Conservation (phyloP, 1,139 yeast species). For the Geotrichum cucujoidarum region DNA sequence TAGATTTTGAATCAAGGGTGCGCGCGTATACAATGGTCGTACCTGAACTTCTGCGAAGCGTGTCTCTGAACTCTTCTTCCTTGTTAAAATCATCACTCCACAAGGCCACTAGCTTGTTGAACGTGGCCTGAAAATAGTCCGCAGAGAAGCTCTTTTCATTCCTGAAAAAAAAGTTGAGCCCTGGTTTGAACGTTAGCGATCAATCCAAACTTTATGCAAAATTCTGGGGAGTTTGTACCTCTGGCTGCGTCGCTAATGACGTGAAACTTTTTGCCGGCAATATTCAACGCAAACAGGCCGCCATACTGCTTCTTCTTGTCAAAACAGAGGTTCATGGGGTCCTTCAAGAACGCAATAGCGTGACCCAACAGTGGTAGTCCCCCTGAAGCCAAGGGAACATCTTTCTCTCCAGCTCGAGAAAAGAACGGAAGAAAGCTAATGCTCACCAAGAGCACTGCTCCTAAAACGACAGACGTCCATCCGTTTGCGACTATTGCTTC, state of each 20-base stretch:
- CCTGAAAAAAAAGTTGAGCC: slow-evolving; percentile 8
- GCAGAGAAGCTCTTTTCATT: slow-evolving; percentile 10
- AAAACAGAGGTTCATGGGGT: slow-evolving; percentile 10
- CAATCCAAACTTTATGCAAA: background rate
- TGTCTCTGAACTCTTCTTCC: slow-evolving; percentile 10
- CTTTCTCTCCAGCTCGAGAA: background rate
- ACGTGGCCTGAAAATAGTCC: slow-evolving; percentile 5
- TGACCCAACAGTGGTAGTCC: slow-evolving; percentile 13
- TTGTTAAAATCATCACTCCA: slow-evolving; percentile 11
- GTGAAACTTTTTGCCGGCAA: slow-evolving; percentile 11
- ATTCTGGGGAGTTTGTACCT: slow-evolving; percentile 1
- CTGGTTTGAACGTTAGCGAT: background rate
- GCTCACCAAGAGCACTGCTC: background rate
- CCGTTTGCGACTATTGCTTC: background rate
- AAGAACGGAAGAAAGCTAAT: background rate
- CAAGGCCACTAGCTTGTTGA: slow-evolving; percentile 13
- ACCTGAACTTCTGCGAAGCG: slow-evolving; percentile 3
- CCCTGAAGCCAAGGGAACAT: slow-evolving; percentile 9
- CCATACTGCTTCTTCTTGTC: slow-evolving; percentile 11
- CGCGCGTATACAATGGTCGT: background rate
- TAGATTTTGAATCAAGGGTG: background rate
- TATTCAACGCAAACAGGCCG: slow-evolving; percentile 6
- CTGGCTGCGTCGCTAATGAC: slow-evolving; percentile 10
- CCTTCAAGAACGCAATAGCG: slow-evolving; percentile 11
- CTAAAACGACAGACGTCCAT: slow-evolving; percentile 1